Conservation (phyloP, 768 basidiomycete genomes). For the Rhodotorula sphaerocarpa region DNA sequence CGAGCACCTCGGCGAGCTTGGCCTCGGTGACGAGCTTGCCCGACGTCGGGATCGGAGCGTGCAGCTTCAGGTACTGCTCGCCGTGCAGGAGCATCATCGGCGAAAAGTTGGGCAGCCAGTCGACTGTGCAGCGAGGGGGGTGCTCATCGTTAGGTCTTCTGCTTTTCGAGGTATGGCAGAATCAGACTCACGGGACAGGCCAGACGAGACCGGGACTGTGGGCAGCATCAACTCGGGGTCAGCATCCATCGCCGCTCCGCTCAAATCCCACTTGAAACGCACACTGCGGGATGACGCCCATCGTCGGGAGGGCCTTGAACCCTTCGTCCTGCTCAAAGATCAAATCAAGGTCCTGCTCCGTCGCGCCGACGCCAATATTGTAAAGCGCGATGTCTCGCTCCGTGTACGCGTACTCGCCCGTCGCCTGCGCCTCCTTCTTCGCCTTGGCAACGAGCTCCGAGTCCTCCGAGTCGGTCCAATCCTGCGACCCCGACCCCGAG, state of each 20-base stretch:
- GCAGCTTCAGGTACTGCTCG: constrained; percentile 87
- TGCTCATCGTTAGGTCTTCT: no score
- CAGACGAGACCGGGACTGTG: constrained; percentile 54
- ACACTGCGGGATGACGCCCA: constrained; percentile 80
- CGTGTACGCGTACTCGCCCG: constrained; percentile 62
- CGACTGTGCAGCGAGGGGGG: constrained; percentile 46
- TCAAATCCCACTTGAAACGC: no score
- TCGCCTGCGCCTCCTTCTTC: constrained; percentile 55
- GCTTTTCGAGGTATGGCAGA: no score
- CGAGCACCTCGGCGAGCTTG: constrained; percentile 52
- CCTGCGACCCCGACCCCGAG: neutral
- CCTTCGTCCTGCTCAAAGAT: constrained; percentile 79
- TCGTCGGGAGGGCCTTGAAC: constrained; percentile 81
- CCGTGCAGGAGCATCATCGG: constrained; percentile 96
- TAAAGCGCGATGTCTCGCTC: constrained; percentile 79
- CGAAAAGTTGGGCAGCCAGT: constrained; percentile 91
- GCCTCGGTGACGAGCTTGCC: constrained; percentile 69
- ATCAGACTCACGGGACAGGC: constrained; percentile 47
- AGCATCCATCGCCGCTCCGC: no score
- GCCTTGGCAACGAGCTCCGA: constrained; percentile 70
- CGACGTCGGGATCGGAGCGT: constrained; percentile 69
- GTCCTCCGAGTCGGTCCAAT: constrained; percentile 62
- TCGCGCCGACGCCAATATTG: constrained; percentile 90
- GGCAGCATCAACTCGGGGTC: no score
- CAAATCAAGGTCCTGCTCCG: constrained; percentile 83